These are phyloP conservation scores for Starmerella sp. DNA, from an alignment of 805 yeast species.

Conservation along the genomic window DNA sequence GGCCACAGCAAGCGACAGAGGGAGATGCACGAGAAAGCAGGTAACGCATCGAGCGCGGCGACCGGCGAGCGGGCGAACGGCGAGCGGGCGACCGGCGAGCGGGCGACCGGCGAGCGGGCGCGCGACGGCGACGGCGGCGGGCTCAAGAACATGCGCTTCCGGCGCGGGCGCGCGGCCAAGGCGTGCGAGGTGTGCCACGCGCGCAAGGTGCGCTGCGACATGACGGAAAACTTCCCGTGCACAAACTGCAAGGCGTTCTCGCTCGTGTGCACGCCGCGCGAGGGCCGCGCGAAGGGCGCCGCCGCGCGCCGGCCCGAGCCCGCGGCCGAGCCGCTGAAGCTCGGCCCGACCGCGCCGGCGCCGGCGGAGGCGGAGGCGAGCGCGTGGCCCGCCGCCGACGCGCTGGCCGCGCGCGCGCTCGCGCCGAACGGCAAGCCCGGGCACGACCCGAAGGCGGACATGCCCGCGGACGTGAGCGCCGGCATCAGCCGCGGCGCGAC, in stretches of 20 bases:
- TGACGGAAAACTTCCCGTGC: slow-evolving; percentile 44
- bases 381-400: background rate
- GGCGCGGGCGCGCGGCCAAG: slow-evolving; percentile 45
- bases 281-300: slow-evolving; percentile 21
- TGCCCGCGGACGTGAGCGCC: slow-evolving; percentile 1
- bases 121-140: too few species aligned
- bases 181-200: slow-evolving; percentile 73
- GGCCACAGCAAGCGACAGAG: background rate
- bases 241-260: slow-evolving; percentile 64
- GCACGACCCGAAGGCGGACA: background rate
- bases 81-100: too few species aligned
- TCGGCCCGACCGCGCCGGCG: too few species aligned
- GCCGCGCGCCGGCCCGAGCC: background rate
- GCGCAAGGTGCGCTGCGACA: slow-evolving; percentile 63
- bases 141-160: slow-evolving; percentile 28
- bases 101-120: too few species aligned
- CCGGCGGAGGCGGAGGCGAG: background rate
- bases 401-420: background rate
- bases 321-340: background rate
- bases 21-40: background rate
- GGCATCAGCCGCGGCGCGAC: background rate
- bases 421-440: background rate
- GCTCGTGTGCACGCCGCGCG: slow-evolving; percentile 60
- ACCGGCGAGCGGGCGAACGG: background rate
- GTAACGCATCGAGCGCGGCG: background rate